Evolutionary conservation across 257 asterid genomes (phyloP).

Genomic region (Solanum pennellii): DNA sequence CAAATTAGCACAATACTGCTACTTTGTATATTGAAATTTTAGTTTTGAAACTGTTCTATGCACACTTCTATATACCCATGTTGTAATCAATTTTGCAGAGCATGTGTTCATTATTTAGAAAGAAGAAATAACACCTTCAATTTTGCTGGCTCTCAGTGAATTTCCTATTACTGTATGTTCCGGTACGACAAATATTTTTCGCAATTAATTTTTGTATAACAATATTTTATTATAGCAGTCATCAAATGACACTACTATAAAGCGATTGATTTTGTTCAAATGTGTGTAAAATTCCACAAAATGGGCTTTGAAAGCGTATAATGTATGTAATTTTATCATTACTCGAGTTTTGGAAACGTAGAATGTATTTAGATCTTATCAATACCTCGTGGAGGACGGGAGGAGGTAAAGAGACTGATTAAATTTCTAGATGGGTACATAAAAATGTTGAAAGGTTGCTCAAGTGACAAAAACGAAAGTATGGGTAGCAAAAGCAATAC

Average conservation of each 20-base stretch:
- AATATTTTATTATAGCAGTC: background rate
- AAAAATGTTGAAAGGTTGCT: background rate
- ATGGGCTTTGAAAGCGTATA: too few species aligned
- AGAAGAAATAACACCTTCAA: background rate
- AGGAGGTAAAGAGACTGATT: too few species aligned
- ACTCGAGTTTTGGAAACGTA: too few species aligned
- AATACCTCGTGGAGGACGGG: too few species aligned
- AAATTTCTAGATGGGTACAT: background rate
- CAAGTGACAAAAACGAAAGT: background rate
- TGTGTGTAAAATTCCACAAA: too few species aligned
- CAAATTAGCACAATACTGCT: background rate
- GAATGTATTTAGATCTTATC: too few species aligned
- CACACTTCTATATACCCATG: background rate
- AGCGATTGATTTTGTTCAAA: background rate
- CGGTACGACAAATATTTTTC: too few species aligned
- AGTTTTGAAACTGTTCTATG: background rate
- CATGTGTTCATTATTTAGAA: background rate
- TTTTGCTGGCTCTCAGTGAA: background rate
- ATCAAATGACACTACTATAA: background rate
- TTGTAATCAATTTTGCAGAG: background rate
- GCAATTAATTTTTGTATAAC: background rate
- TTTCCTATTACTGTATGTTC: background rate
- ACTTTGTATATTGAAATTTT: constrained; percentile 3
- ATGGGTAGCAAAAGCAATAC: background rate
- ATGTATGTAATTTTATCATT: too few species aligned